Conservation (phyloP, 176 grass and related monocot species). For the Triticum turgidum region DNA sequence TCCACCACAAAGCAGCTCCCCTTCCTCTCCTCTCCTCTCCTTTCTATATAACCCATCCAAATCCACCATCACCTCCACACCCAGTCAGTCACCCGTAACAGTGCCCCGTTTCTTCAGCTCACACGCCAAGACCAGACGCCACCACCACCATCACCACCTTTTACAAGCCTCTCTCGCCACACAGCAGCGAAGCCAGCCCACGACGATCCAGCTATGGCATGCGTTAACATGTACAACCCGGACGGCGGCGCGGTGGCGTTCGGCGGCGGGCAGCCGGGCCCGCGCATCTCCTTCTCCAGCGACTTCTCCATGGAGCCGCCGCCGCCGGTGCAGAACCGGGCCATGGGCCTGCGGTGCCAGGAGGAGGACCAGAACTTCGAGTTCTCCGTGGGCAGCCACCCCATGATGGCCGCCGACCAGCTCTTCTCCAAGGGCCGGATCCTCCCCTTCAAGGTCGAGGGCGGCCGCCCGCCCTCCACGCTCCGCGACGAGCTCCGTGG, state of each 20-base stretch:
- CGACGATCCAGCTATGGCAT: conserved; percentile 57
- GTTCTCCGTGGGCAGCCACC: conserved; percentile 81
- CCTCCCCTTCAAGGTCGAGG: conserved; percentile 79
- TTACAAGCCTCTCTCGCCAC: conserved; percentile 15
- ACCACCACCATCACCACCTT: conserved; percentile 5
- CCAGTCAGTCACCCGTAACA: conserved; percentile 25
- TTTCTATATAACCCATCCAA: conserved; percentile 34
- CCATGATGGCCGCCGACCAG: conserved; percentile 96
- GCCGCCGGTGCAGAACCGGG: conserved; percentile 50
- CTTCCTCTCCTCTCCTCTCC: not conserved
- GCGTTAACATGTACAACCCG: conserved; percentile 90
- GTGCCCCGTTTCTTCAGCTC: conserved; percentile 9
- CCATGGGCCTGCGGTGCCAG: conserved; percentile 48
- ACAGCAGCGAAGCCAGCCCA: not conserved
- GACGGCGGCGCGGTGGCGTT: conserved; percentile 51
- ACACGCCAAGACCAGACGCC: not conserved
- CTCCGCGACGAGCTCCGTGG: conserved; percentile 71
- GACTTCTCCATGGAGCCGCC: conserved; percentile 85
- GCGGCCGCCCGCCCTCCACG: conserved; percentile 37
- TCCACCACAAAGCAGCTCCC: not conserved
- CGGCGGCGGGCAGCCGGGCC: conserved; percentile 30
- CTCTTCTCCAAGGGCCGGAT: conserved; percentile 98
- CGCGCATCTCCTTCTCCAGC: conserved; percentile 96
- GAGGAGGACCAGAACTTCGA: conserved; percentile 84
- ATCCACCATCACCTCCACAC: conserved; percentile 6